These are phyloP conservation scores for Leishmania major DNA, from an alignment of 208 protist species.

Conservation along the genomic window DNA sequence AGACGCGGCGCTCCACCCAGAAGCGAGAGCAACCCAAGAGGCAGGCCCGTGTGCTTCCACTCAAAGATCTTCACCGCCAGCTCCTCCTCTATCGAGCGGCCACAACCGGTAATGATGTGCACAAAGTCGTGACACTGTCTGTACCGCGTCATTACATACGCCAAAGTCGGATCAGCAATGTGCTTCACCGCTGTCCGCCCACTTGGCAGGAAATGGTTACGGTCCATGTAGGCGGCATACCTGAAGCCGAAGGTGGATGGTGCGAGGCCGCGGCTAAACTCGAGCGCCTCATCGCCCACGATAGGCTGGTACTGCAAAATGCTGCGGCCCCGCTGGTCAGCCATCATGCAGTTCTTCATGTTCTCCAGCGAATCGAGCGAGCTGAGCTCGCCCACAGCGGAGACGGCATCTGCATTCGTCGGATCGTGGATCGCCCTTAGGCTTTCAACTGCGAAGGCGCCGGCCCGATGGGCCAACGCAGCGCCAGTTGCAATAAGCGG, in stretches of 20 bases:
- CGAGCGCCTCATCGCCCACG: conserved; percentile 65
- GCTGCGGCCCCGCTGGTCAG: conserved; percentile 57
- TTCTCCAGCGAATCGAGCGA: conserved; percentile 61
- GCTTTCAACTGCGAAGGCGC: conserved; percentile 60
- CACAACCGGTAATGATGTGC: conserved; percentile 63
- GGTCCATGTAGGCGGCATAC: conserved; percentile 82
- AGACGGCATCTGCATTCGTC: conserved; percentile 58
- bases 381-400: conserved; percentile 78
- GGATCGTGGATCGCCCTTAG: conserved; percentile 68
- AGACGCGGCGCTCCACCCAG: conserved; percentile 70
- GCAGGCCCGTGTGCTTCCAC: conserved; percentile 82
- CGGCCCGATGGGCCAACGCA: conserved; percentile 34
- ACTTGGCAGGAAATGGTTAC: conserved; percentile 77
- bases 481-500: conserved; percentile 34
- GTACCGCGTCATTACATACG: conserved; percentile 88
- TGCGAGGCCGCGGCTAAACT: conserved; percentile 45
- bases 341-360: conserved; percentile 83
- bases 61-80: conserved; percentile 85
- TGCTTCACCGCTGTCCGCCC: conserved; percentile 64
- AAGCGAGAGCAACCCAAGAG: conserved; percentile 71
- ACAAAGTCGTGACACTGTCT: conserved; percentile 89
- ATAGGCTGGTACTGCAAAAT: conserved; percentile 64
- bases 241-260: conserved; percentile 69
- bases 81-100: conserved; percentile 86
- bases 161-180: conserved; percentile 69